Conservation (phyloP, 2,329 filamentous ascomycete genomes). For the Uncinocarpus reesii region DNA sequence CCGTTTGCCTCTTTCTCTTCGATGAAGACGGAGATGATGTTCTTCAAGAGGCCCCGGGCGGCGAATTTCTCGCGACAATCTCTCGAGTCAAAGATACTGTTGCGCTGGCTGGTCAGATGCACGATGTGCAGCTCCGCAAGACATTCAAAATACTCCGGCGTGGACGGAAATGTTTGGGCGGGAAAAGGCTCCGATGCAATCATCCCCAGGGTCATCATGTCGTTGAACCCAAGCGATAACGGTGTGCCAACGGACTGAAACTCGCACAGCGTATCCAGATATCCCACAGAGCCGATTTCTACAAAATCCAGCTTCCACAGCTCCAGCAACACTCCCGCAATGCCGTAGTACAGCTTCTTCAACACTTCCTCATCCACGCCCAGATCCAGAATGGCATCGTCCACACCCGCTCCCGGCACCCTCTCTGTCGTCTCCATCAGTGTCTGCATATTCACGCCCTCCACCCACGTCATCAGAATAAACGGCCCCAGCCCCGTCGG, state of each 20-base stretch:
- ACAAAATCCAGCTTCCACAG: constrained; percentile 7
- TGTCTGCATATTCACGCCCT: background rate
- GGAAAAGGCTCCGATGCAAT: background rate
- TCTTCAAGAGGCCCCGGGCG: constrained; percentile 19
- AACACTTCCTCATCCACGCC: background rate
- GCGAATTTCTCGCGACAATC: constrained; percentile 35
- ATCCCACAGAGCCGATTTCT: background rate
- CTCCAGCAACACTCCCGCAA: background rate
- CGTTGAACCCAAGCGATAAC: background rate
- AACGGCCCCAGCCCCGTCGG: constrained; percentile 1
- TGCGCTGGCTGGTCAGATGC: constrained; percentile 35
- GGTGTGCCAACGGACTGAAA: too few species aligned
- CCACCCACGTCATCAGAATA: constrained; percentile 10
- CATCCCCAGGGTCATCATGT: background rate
- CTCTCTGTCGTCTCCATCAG: background rate
- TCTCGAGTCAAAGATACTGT: constrained; percentile 29
- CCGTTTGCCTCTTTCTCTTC: constrained; percentile 12
- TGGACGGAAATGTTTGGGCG: constrained; percentile 6
- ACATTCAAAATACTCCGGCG: constrained; percentile 11
- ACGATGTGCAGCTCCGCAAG: constrained; percentile 8
- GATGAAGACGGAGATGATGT: constrained; percentile 16
- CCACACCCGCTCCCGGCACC: background rate
- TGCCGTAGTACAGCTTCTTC: background rate
- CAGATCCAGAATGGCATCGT: background rate
- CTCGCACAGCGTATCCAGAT: background rate